Percentiles rank a stretch among this genome's conserved stretches.
These are phyloP conservation scores for Fraxinus velutina DNA, from an alignment of 305 asterid genomes.

Conservation along the genomic window DNA sequence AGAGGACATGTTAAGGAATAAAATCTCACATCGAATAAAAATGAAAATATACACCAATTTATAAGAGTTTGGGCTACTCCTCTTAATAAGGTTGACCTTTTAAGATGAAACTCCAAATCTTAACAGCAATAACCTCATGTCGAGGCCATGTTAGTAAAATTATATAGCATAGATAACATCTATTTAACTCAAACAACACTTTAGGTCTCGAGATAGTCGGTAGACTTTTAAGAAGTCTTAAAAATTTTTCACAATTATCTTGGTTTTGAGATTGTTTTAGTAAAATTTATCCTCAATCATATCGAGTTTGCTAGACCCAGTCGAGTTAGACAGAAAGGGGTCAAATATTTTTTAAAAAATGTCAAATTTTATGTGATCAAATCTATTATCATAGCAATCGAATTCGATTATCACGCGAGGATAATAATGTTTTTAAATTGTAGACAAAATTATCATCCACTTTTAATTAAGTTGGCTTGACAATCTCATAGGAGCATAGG, in stretches of 20 bases:
- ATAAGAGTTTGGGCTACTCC: too few species aligned
- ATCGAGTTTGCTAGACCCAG: not conserved
- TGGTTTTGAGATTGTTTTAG: not conserved
- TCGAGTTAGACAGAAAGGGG: not conserved
- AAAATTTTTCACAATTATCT: not conserved
- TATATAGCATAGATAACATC: not conserved
- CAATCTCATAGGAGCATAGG: conserved; percentile 22
- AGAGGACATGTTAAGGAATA: too few species aligned
- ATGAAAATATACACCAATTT: too few species aligned
- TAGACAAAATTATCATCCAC: not conserved
- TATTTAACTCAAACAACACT: not conserved
- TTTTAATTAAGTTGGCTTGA: not conserved
- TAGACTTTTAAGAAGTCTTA: not conserved
- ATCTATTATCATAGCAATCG: not conserved
- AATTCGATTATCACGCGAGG: not conserved
- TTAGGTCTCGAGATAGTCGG: not conserved
- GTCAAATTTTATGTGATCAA: not conserved
- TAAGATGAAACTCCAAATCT: too few species aligned
- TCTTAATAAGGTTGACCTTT: too few species aligned
- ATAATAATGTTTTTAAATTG: not conserved
- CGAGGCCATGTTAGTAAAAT: not conserved
- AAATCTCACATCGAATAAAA: too few species aligned
- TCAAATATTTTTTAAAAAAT: not conserved
- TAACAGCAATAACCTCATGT: not conserved
- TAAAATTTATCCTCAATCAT: not conserved